phyloP scores from a whole-genome alignment of 805 yeast species.

The Sporopachydermia quercuum region DNA sequence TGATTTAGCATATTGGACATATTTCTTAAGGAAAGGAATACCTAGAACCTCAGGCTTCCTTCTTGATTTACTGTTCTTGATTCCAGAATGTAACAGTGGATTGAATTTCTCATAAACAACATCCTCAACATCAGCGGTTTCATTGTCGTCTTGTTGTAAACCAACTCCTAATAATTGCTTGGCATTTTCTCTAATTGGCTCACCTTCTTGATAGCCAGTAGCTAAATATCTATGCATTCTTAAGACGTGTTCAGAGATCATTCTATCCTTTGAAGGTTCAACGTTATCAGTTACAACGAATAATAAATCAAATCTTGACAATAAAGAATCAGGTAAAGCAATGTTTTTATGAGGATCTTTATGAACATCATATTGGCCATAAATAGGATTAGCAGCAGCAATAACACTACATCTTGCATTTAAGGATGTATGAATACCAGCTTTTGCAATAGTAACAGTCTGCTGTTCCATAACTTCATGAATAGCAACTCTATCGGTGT shows the following conservation, averaged over 20 bases:
- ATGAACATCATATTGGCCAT: constrained; percentile 91
- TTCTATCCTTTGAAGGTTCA: constrained; percentile 67
- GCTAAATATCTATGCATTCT: constrained; percentile 86
- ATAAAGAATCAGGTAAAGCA: constrained; percentile 88
- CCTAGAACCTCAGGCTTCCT: constrained; percentile 39
- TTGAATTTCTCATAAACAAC: constrained; percentile 72
- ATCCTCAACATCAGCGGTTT: constrained; percentile 21
- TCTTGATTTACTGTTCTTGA: constrained; percentile 24
- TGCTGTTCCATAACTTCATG: constrained; percentile 99
- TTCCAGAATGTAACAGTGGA: constrained; percentile 72
- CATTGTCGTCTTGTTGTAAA: constrained; percentile 32
- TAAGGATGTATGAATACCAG: constrained; percentile 92
- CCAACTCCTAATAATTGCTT: constrained; percentile 73
- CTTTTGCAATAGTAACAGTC: constrained; percentile 94
- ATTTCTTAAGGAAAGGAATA: constrained; percentile 79
- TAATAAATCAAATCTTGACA: constrained; percentile 91
- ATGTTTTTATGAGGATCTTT: constrained; percentile 94
- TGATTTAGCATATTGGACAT: constrained; percentile 85
- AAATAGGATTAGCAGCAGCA: constrained; percentile 97
- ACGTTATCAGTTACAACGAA: constrained; percentile 96
- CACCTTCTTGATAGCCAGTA: constrained; percentile 82
- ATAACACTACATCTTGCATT: constrained; percentile 94
- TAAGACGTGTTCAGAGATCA: constrained; percentile 86
- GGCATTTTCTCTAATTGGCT: constrained; percentile 72
- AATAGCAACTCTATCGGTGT: constrained; percentile 91